Evolutionary conservation across 2,329 filamentous ascomycete species (phyloP), one percentile per base, ranked within the genome.

Genomic region (Purpureocillium takamizusanense): DNA sequence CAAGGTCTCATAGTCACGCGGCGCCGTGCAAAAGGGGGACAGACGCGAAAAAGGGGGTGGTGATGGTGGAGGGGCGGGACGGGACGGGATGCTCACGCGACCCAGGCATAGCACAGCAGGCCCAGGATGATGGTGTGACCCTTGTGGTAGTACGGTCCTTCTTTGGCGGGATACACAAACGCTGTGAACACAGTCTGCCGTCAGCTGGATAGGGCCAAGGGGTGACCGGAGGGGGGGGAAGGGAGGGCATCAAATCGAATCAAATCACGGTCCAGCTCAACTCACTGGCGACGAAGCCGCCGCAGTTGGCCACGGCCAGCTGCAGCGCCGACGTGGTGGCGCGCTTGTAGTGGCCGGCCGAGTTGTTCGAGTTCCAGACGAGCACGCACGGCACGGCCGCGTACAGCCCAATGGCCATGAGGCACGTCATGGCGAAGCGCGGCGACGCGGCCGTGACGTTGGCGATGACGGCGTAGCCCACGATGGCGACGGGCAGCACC

Each of bases 291-390:
- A 83, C 77, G 46, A 83, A 81, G 0, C 80, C 80, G 33, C 79
- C 79, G 7, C 69, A 73, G 46, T 85, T 84, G 1, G 79, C 80
- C 46, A 83, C 74, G 1, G 74, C 73, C 18, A 84, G 62, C 54
- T 84, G 79, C 47, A 83, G 49, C 0, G 74, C 81, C 1, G 73
- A 74, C 0, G 79, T 80, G 0, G 80, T 83, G 0, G 81, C 80
- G 12, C 81, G 63, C 54, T 84, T 85, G 51, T 83, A 84, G 51
- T 85, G 80, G 0, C 75, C 78, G 0, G 78, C 77, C 1, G 72
- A 78, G 52, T 83, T 83, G 51, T 83, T 83, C 2, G 74, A 74
- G 44, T 78, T 73, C 78, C 79, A 83, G 1, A 72, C 78, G 9
- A 83, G 59, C 3, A 81, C 71, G 14, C 71, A 74, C 0, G 79